Evolutionary conservation across 73 alveolate genomes (phyloP), one percentile per base, ranked within the genome.

Genomic region (Paramecium sexaurelia): DNA sequence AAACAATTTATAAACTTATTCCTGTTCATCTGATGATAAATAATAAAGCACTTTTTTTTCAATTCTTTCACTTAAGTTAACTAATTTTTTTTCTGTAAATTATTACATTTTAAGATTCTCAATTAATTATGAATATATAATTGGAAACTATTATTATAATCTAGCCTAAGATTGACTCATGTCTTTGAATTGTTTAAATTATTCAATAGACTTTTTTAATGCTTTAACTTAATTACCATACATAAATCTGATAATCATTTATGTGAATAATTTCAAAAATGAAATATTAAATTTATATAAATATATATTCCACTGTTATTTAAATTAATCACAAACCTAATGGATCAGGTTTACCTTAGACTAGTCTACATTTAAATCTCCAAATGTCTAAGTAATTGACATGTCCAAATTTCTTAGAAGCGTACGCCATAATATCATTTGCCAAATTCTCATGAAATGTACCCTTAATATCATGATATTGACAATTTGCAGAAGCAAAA

Each of bases 401-500:
- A 37, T 27, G 68, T 4, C 92, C 92, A 29, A 39, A 40, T 11
- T 37, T 41, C 55, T 89, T 89, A 9, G 26, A 36, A n/a, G 94
- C 92, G 41, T 78, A 75, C 0, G 56, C 86, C 32, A 89, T 37
- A 11, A 89, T 75, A 22, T 91, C 95, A 7, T 78, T 55, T 6
- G 95, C 95, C 35, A 91, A 33, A 17, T 57, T 78, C 33, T 91
- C 95, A n/a, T 55, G 87, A n/a, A 55, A 39, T 13, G 94, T 55
- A 3, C 78, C 94, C 55, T 89, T 66, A 0, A 43, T 55, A 3
- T 43, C 71, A 40, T 69, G 85, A 40, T 55, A 89, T 55, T 69
- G 45, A 26, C 85, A 89, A 84, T 91, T 83, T 1, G 95, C 20
- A 17, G 95, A 91, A 6, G 92, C 89, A 91, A 78, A 91, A 56